These are phyloP conservation scores for Noccaea bulbosa DNA, from an alignment of 345 rosid genomes.

Conservation along the genomic window DNA sequence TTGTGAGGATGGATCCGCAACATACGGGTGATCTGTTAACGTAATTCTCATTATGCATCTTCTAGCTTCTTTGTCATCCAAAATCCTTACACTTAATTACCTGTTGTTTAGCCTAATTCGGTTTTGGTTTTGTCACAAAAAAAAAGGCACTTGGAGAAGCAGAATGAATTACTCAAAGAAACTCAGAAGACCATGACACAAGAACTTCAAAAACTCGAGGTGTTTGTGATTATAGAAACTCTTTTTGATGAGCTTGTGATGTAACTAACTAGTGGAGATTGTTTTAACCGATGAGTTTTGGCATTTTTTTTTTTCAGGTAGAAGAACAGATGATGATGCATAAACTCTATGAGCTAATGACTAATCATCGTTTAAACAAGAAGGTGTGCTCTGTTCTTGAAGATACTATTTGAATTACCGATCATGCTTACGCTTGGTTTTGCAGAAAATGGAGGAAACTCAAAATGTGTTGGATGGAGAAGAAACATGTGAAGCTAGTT, in stretches of 20 bases:
- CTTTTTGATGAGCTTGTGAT: neutral
- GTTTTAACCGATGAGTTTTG: neutral
- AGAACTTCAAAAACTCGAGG: constrained; percentile 64
- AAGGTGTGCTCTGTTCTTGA: constrained; percentile 49
- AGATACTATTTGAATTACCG: neutral
- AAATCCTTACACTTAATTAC: neutral
- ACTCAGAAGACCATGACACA: constrained; percentile 48
- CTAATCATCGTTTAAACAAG: constrained; percentile 48
- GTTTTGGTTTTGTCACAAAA: neutral
- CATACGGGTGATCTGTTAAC: constrained; percentile 33
- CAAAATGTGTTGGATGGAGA: constrained; percentile 2
- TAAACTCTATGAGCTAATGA: constrained; percentile 65
- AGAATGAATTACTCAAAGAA: constrained; percentile 56
- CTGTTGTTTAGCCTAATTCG: neutral
- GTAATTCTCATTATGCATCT: constrained; percentile 22
- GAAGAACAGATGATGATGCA: constrained; percentile 85
- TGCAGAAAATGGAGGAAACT: constrained; percentile 21
- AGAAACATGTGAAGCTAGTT: constrained; percentile 20
- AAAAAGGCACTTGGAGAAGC: constrained; percentile 65
- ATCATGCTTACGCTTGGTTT: constrained; percentile 19
- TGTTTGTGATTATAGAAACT: constrained; percentile 9
- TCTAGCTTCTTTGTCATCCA: constrained; percentile 18
- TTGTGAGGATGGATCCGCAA: constrained; percentile 38
- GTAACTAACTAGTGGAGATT: neutral
- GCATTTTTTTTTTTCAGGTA: constrained; percentile 47